Evolutionary conservation across 1,139 yeast species (phyloP).

Genomic region (Nakaseomyces delphensis): DNA sequence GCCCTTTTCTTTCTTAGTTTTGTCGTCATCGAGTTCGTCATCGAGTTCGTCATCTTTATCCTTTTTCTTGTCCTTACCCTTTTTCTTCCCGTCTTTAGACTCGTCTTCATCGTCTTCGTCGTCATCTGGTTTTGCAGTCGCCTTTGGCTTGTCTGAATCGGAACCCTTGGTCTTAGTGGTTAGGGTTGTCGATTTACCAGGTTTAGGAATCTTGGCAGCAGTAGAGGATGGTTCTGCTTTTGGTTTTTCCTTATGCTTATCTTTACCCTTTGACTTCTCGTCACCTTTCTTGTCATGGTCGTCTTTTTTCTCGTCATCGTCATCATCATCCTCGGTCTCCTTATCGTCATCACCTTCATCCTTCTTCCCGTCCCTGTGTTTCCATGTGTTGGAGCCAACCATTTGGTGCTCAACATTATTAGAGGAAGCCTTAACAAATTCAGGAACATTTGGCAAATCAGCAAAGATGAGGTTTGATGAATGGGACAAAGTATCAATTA

Average conservation of each 20-base stretch:
- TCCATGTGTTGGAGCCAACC: not conserved
- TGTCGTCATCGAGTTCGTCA: conserved; percentile 1
- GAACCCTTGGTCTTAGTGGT: not conserved
- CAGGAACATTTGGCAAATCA: conserved; percentile 22
- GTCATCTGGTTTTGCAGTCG: not conserved
- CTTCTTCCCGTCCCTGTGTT: conserved; percentile 1
- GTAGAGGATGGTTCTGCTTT: not conserved
- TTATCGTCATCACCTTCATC: not conserved
- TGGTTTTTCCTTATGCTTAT: conserved; percentile 6
- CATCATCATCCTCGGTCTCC: conserved; percentile 12
- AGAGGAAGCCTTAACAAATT: conserved; percentile 15
- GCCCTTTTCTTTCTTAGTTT: conserved; percentile 1
- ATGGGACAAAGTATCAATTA: conserved; percentile 14
- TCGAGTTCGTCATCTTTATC: not conserved
- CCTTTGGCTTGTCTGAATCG: not conserved
- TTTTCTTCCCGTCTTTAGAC: conserved; percentile 18
- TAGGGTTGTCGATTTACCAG: not conserved
- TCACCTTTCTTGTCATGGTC: conserved; percentile 8
- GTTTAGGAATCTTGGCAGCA: not conserved
- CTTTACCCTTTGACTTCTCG: conserved; percentile 10
- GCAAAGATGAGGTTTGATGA: conserved; percentile 22
- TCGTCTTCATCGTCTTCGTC: not conserved
- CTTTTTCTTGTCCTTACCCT: conserved; percentile 12
- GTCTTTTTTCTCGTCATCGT: conserved; percentile 9
- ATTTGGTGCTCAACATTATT: not conserved